phyloP scores from a whole-genome alignment of 352 stramenopile species.

The Discostella stelligera region DNA sequence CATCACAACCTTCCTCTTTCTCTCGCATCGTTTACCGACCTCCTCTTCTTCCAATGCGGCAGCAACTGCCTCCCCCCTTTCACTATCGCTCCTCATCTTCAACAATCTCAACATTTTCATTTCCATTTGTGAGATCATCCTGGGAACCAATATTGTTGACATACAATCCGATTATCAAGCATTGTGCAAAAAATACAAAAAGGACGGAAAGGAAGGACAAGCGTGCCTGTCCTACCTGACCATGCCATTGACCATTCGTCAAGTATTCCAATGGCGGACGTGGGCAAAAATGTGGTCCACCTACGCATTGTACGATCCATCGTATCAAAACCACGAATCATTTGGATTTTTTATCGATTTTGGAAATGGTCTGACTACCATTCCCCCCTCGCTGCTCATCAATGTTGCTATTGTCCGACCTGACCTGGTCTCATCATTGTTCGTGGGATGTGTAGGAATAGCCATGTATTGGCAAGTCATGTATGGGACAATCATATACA shows the following conservation, averaged over 20 bases:
- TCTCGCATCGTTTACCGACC: slow-evolving; percentile 8
- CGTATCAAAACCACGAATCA: slow-evolving; percentile 73
- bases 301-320: slow-evolving; percentile 72
- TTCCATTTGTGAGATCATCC: slow-evolving; percentile 63
- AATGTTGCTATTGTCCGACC: slow-evolving; percentile 66
- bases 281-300: slow-evolving; percentile 77
- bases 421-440: slow-evolving; percentile 36
- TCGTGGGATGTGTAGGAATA: slow-evolving; percentile 57
- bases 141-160: slow-evolving; percentile 57
- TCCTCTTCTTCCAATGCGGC: not conserved
- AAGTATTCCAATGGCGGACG: slow-evolving; percentile 50
- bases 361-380: slow-evolving; percentile 73
- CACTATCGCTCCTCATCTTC: slow-evolving; percentile 61
- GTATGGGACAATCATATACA: slow-evolving; percentile 76
- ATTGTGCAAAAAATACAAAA: slow-evolving; percentile 44
- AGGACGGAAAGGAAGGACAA: slow-evolving; percentile 48
- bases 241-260: slow-evolving; percentile 48
- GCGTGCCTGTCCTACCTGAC: slow-evolving; percentile 56
- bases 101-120: slow-evolving; percentile 81
- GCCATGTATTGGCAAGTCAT: slow-evolving; percentile 74
- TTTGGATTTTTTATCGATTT: slow-evolving; percentile 81
- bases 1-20: slow-evolving; percentile 41
- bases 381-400: slow-evolving; percentile 67
- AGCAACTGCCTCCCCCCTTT: slow-evolving; percentile 12
- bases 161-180: slow-evolving; percentile 64